Evolutionary conservation across 2,329 filamentous ascomycete genomes (phyloP).

Genomic region (Hypoxylon sp.): DNA sequence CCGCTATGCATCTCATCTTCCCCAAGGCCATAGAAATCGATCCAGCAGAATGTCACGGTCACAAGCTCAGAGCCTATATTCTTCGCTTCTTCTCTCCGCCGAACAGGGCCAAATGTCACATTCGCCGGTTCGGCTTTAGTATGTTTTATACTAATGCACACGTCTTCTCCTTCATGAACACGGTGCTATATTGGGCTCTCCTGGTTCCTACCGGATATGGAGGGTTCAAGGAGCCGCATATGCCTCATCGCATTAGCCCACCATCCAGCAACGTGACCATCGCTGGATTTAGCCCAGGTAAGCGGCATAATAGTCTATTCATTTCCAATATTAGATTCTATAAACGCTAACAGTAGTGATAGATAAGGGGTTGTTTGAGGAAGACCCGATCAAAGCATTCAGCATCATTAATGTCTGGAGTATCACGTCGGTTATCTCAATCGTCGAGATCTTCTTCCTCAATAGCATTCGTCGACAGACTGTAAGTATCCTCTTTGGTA

Average conservation of each 20-base stretch:
- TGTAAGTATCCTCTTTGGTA: constrained; percentile 55
- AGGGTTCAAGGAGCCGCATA: constrained; percentile 50
- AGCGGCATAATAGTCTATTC: constrained; percentile 15
- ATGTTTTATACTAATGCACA: constrained; percentile 64
- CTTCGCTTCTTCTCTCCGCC: constrained; percentile 63
- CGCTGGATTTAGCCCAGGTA: constrained; percentile 50
- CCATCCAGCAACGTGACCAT: constrained; percentile 38
- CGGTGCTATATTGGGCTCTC: constrained; percentile 64
- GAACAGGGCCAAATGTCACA: constrained; percentile 57
- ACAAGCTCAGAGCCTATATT: constrained; percentile 56
- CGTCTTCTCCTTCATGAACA: constrained; percentile 66
- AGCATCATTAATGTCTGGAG: constrained; percentile 63
- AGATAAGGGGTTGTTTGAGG: constrained; percentile 65
- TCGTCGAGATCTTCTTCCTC: constrained; percentile 63
- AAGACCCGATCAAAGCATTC: constrained; percentile 64
- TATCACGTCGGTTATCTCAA: constrained; percentile 60
- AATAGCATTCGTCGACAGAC: constrained; percentile 68
- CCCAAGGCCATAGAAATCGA: constrained; percentile 58
- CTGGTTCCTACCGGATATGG: constrained; percentile 58
- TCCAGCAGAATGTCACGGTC: constrained; percentile 48
- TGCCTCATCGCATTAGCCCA: constrained; percentile 42
- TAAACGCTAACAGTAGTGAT: constrained; percentile 24
- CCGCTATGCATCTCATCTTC: constrained; percentile 66
- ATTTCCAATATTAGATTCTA: not conserved
- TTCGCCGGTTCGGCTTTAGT: constrained; percentile 63